These are phyloP conservation scores for Penicillium fuscoglaucum DNA, from an alignment of 2,329 filamentous ascomycete genomes.

Conservation along the genomic window DNA sequence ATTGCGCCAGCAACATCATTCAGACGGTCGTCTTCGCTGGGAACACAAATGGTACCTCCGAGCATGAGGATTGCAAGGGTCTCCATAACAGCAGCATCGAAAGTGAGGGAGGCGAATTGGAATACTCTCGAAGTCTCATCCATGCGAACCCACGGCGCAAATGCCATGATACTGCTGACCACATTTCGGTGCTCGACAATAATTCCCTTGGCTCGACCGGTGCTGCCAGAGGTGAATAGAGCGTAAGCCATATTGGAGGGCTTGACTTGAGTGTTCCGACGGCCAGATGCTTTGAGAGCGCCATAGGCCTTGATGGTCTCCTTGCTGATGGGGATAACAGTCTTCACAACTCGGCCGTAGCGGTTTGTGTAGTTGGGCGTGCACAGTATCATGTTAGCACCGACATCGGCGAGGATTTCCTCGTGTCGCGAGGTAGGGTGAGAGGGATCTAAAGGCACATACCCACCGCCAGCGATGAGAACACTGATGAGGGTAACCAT, in stretches of 20 bases:
- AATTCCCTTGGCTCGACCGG: slow-evolving; percentile 41
- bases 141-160: slow-evolving; percentile 30
- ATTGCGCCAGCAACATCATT: slow-evolving; percentile 51
- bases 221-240: slow-evolving; percentile 42
- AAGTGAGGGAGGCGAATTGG: slow-evolving; percentile 50
- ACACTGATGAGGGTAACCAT: slow-evolving; percentile 37
- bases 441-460: slow-evolving; percentile 38
- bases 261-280: slow-evolving; percentile 5
- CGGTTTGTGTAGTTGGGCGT: slow-evolving; percentile 34
- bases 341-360: slow-evolving; percentile 32
- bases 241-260: slow-evolving; percentile 37
- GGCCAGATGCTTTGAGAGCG: slow-evolving; percentile 15
- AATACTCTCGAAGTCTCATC: slow-evolving; percentile 33
- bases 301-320: slow-evolving; percentile 33
- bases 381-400: slow-evolving; percentile 35
- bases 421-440: slow-evolving; percentile 37
- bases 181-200: slow-evolving; percentile 38
- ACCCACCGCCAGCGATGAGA: slow-evolving; percentile 37
- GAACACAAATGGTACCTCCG: slow-evolving; percentile 52
- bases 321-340: slow-evolving; percentile 35
- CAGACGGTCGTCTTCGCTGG: slow-evolving; percentile 48
- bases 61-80: slow-evolving; percentile 40
- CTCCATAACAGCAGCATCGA: slow-evolving; percentile 47
- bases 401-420: slow-evolving; percentile 35
- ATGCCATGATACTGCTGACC: slow-evolving; percentile 35